Evolutionary conservation across 2,329 filamentous ascomycete species (phyloP).

Genomic region (Colletotrichum karsti): DNA sequence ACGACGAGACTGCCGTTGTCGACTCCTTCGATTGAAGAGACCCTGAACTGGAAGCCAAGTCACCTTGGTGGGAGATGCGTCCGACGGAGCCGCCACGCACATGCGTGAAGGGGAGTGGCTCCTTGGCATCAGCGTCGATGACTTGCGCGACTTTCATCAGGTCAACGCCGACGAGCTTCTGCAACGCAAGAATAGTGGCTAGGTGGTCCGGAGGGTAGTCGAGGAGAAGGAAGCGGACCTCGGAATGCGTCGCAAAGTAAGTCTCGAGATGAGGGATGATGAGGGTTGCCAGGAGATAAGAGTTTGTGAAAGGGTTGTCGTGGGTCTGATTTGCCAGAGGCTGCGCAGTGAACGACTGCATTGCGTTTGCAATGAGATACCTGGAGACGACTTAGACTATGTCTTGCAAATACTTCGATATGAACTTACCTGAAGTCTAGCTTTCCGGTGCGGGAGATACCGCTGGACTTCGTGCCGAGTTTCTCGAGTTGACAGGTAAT

Average conservation of each 20-base stretch:
- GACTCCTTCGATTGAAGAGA: constrained; percentile 16
- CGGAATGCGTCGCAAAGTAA: constrained; percentile 61
- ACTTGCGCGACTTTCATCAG: constrained; percentile 68
- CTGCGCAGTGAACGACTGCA: constrained; percentile 65
- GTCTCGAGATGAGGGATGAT: constrained; percentile 69
- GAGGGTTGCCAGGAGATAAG: constrained; percentile 63
- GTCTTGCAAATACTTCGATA: neutral
- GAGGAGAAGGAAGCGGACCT: constrained; percentile 65
- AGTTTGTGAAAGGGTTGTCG: constrained; percentile 63
- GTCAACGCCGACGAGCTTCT: constrained; percentile 63
- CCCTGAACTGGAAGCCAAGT: neutral
- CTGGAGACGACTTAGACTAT: constrained; percentile 41
- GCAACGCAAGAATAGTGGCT: constrained; percentile 64
- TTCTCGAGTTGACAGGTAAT: constrained; percentile 63
- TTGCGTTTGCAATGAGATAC: constrained; percentile 67
- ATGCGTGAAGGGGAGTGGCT: constrained; percentile 47
- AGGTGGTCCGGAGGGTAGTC: constrained; percentile 67
- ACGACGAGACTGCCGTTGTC: neutral
- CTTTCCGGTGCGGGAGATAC: constrained; percentile 60
- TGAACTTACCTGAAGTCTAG: constrained; percentile 64
- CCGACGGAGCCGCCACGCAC: constrained; percentile 44
- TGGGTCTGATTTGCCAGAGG: constrained; percentile 57
- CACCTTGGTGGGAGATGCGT: constrained; percentile 30
- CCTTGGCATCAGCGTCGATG: constrained; percentile 51
- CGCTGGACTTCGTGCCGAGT: constrained; percentile 59